These are phyloP conservation scores for Cucumis cinereus DNA, from an alignment of 306 rosid species.

Conservation along the genomic window DNA sequence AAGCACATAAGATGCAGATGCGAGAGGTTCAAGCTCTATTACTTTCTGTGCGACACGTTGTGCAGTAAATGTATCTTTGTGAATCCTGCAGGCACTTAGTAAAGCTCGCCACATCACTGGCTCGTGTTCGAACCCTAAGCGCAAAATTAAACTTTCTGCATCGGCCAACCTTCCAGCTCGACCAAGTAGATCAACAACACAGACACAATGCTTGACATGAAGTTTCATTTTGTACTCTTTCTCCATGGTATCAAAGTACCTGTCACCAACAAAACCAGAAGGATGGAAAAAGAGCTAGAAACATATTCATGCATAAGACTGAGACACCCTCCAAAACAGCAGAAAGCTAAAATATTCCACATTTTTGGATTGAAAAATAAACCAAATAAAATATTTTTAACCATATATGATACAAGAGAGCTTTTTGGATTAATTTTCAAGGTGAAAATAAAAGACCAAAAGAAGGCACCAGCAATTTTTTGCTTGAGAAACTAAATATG, in stretches of 20 bases:
- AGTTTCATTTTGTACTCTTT: constrained; percentile 22
- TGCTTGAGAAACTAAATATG: neutral
- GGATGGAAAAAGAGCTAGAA: neutral
- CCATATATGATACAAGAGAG: neutral
- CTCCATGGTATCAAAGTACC: constrained; percentile 34
- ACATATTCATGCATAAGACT: neutral
- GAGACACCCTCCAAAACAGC: neutral
- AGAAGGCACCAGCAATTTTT: neutral
- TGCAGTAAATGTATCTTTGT: constrained; percentile 30
- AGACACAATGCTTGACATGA: constrained; percentile 37
- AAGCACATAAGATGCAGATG: constrained; percentile 45
- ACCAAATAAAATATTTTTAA: neutral
- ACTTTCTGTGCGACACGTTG: constrained; percentile 30
- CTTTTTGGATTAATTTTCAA: neutral
- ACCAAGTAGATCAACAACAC: constrained; percentile 45
- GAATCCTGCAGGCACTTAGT: constrained; percentile 43
- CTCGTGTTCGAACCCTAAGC: constrained; percentile 28
- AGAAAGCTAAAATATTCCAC: neutral
- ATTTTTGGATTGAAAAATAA: neutral
- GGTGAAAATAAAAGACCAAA: neutral
- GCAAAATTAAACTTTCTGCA: constrained; percentile 29
- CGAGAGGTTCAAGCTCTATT: constrained; percentile 43
- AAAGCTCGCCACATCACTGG: constrained; percentile 54
- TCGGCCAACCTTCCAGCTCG: constrained; percentile 39
- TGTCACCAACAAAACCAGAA: neutral